Evolutionary conservation across 176 grass and related monocot genomes (phyloP).

Genomic region (sorghum (Sorghum bicolor)): DNA sequence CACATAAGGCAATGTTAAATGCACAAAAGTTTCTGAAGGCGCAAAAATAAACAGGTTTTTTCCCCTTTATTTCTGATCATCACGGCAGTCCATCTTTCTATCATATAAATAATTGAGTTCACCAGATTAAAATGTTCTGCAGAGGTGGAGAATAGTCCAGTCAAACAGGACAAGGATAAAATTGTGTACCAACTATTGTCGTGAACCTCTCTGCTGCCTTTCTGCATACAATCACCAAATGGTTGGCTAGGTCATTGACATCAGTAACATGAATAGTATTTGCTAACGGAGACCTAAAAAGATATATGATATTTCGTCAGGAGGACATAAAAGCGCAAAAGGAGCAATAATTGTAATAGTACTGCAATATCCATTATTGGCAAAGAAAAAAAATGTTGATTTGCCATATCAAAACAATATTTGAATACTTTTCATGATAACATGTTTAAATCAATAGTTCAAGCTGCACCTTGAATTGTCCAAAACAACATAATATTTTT

Average conservation of each 20-base stretch:
- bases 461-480: neutral
- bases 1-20: neutral
- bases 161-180: conserved; percentile 10
- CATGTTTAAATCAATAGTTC: neutral
- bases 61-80: neutral
- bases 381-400: neutral
- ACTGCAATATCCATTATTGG: neutral
- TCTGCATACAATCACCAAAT: conserved; percentile 54
- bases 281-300: conserved; percentile 58
- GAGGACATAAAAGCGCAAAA: conserved; percentile 4
- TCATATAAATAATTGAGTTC: conserved; percentile 2
- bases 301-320: conserved; percentile 10
- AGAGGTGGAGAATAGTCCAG: neutral
- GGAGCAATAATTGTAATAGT: conserved; percentile 20
- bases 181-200: conserved; percentile 34
- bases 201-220: conserved; percentile 42
- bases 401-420: conserved; percentile 4
- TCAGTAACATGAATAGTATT: conserved; percentile 46
- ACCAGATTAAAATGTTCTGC: conserved; percentile 1
- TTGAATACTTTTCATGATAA: neutral
- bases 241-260: conserved; percentile 43
- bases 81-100: conserved; percentile 12
- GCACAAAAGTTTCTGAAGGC: neutral
- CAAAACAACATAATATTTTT: conserved; percentile 17
- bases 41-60: conserved; percentile 10